Evolutionary conservation across 2,329 filamentous ascomycete species (phyloP).

Genomic region (Ophiostoma piceae): DNA sequence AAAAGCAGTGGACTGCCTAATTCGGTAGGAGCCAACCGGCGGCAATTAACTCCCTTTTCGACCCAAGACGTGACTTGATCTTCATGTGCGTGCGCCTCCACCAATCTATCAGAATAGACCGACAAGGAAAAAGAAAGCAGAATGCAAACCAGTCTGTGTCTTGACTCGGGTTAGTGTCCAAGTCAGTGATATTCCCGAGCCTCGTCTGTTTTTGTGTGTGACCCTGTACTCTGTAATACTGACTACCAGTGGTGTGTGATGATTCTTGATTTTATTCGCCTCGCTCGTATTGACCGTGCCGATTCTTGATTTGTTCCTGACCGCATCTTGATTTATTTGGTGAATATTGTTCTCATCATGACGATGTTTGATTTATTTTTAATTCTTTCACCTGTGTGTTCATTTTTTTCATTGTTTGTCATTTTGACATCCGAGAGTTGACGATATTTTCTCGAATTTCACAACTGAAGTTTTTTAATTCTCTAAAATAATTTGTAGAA

Average conservation of each 20-base stretch:
- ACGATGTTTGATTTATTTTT: too few relatives aligned
- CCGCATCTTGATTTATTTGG: slow-evolving; percentile 11
- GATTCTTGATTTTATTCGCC: neutral
- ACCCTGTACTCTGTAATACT: too few relatives aligned
- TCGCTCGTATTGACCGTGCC: neutral
- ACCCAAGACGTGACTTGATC: slow-evolving; percentile 2
- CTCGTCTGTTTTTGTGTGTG: neutral
- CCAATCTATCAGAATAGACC: neutral
- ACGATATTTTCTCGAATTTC: too few relatives aligned
- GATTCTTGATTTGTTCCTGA: neutral
- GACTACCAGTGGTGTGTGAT: neutral
- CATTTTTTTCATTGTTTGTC: too few relatives aligned
- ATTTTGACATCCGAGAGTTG: too few relatives aligned
- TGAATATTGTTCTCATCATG: too few relatives aligned
- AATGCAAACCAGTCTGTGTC: neutral
- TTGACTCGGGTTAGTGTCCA: neutral
- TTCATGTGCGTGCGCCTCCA: slow-evolving; percentile 7
- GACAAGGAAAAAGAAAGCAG: neutral
- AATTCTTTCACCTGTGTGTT: too few relatives aligned
- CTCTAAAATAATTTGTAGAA: too few relatives aligned
- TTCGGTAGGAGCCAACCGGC: slow-evolving; percentile 16
- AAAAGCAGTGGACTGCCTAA: slow-evolving; percentile 19
- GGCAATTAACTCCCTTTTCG: neutral
- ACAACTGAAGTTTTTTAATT: too few relatives aligned
- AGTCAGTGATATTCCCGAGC: slow-evolving; percentile 5